Conservation (phyloP, 441 rosid species). For the Corymbia citriodora region DNA sequence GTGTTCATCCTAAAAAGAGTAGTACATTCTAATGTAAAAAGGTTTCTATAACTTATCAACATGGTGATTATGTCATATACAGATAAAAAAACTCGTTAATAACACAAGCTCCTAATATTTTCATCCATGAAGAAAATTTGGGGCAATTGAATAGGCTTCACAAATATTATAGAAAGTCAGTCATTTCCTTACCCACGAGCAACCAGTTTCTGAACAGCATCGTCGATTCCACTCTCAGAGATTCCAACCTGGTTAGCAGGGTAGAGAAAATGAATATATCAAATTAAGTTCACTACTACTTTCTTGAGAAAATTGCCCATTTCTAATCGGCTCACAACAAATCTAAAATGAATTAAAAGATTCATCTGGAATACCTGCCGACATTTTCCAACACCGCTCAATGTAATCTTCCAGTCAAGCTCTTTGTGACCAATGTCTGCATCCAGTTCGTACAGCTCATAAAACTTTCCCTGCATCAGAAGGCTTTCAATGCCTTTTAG, state of each 20-base stretch:
- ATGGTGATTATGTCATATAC: neutral
- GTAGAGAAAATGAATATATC: neutral
- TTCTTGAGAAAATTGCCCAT: neutral
- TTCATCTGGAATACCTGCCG: conserved; percentile 58
- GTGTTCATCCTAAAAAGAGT: neutral
- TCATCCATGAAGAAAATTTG: neutral
- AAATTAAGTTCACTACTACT: neutral
- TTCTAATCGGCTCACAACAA: neutral
- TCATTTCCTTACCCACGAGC: conserved; percentile 73
- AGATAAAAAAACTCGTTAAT: neutral
- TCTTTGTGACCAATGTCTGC: conserved; percentile 96
- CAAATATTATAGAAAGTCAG: neutral
- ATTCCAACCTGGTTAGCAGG: conserved; percentile 64
- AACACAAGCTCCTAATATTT: neutral
- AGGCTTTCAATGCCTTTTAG: neutral
- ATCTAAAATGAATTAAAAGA: neutral
- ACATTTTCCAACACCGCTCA: conserved; percentile 95
- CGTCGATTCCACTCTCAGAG: conserved; percentile 87
- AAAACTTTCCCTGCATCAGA: conserved; percentile 69
- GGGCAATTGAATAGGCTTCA: neutral
- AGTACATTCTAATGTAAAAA: neutral
- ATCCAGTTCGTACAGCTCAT: conserved; percentile 95
- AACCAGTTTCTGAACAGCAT: conserved; percentile 85
- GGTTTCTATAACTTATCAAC: neutral
- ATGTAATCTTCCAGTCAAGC: conserved; percentile 95